Evolutionary conservation across 2,329 filamentous ascomycete genomes (phyloP), one percentile per base, ranked within the genome.

Genomic region (Blastomyces silverae): DNA sequence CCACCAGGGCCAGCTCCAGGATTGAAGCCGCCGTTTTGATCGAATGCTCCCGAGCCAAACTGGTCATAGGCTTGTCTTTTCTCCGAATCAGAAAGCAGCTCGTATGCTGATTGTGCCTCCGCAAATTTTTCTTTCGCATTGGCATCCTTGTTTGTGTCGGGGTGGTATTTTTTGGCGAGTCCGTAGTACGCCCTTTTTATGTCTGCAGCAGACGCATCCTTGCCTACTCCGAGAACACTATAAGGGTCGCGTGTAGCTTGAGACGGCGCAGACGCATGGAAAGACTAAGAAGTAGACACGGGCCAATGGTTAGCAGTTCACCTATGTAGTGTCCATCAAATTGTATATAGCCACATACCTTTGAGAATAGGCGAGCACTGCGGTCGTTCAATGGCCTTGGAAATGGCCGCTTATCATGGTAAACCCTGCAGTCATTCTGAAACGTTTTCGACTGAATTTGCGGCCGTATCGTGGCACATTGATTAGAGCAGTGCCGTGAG

Each of bases 131-230:
- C 94, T 76, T 97, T 97, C 46, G 94, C 92, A n/a, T 82, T 84
- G 2, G 90, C 77, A 71, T 97, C 94, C 77, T 97, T 97, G 82
- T 97, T 99, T 46, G 94, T 97, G 76, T 99, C 94, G 10, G 94
- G 94, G 73, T 99, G 94, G 75, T 87, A 99, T 74, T 97, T 99
- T 79, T 99, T 99, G 25, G 94, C 94, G 66, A 97, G 82, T 61
- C 92, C 91, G 75, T 99, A 99, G 81, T 99, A 99, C 2, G 94
- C 92, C 77, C 97, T 97, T 77, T 99, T 99, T 76, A 99, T 97
- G 46, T 97, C 93, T 66, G 86, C 82, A 2, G 91, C 81, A 1
- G 90, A 87, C n/a, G 94, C 91, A 67, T 79, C 84, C 76, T 93
- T 96, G 72, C 82, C 82, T 39, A 99, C 91, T 17, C 94, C 94